Conservation (phyloP, 805 yeast genomes). For the Yamadazyma nakazawae region DNA sequence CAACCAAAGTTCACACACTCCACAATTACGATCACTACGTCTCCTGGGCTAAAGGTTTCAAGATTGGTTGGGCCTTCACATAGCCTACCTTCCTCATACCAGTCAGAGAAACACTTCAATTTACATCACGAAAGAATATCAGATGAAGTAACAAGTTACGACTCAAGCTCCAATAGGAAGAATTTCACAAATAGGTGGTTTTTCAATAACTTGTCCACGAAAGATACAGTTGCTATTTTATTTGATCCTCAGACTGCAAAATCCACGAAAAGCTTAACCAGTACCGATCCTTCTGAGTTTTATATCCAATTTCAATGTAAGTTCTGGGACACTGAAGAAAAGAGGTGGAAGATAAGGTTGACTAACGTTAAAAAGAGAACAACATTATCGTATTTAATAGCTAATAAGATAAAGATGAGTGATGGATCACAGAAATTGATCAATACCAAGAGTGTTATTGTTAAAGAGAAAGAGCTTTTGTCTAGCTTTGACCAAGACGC, state of each 20-base stretch:
- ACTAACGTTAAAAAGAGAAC: slow-evolving; percentile 30
- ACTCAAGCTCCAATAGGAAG: slow-evolving; percentile 27
- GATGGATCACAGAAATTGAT: slow-evolving; percentile 15
- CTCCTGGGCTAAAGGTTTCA: slow-evolving; percentile 30
- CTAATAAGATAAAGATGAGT: slow-evolving; percentile 15
- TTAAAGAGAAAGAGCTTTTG: slow-evolving; percentile 25
- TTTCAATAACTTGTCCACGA: slow-evolving; percentile 20
- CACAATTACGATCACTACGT: slow-evolving; percentile 27
- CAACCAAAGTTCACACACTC: slow-evolving; percentile 1
- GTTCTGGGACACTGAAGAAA: slow-evolving; percentile 22
- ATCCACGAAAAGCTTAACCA: slow-evolving; percentile 18
- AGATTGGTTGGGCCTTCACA: slow-evolving; percentile 31
- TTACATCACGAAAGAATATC: slow-evolving; percentile 30
- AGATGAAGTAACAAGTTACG: slow-evolving; percentile 30
- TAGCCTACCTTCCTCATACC: slow-evolving; percentile 33
- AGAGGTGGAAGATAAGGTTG: slow-evolving; percentile 25
- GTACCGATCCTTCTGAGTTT: slow-evolving; percentile 20
- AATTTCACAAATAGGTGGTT: slow-evolving; percentile 40
- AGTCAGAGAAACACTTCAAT: slow-evolving; percentile 17
- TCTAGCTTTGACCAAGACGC: slow-evolving; percentile 31
- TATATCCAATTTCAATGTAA: slow-evolving; percentile 31
- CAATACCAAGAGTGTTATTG: slow-evolving; percentile 18
- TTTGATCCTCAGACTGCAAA: slow-evolving; percentile 32
- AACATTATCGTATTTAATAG: slow-evolving; percentile 19
- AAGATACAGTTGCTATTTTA: slow-evolving; percentile 26